These are phyloP conservation scores for Warburgia ugandensis DNA, from an alignment of 164 flowering plant species.

Conservation along the genomic window DNA sequence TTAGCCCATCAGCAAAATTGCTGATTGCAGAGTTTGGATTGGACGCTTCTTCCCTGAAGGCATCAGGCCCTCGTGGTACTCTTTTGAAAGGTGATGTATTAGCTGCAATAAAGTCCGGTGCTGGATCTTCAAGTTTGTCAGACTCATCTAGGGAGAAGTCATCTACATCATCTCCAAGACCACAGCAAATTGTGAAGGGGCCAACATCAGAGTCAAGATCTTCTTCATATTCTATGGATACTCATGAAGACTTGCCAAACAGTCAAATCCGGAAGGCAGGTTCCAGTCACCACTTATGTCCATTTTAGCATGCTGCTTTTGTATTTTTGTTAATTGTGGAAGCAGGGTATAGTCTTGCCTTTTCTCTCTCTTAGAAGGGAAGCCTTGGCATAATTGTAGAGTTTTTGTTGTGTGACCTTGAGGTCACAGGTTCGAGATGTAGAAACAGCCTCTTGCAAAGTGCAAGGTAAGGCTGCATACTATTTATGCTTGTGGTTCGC, in stretches of 20 bases:
- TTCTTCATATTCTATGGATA: slow-evolving; percentile 29
- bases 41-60: slow-evolving; percentile 54
- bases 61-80: slow-evolving; percentile 91
- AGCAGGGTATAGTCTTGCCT: too few relatives aligned
- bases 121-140: slow-evolving; percentile 29
- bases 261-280: slow-evolving; percentile 93
- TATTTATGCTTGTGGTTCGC: too few relatives aligned
- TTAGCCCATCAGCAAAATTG: slow-evolving; percentile 89
- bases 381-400: too few relatives aligned
- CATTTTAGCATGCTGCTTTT: too few relatives aligned
- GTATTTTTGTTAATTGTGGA: too few relatives aligned
- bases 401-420: too few relatives aligned
- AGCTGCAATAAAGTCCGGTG: slow-evolving; percentile 77
- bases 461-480: too few relatives aligned
- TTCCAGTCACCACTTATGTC: background rate
- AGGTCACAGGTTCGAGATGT: too few relatives aligned
- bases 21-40: slow-evolving; percentile 69
- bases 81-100: slow-evolving; percentile 88
- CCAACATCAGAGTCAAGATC: slow-evolving; percentile 29
- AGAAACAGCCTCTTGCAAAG: too few relatives aligned
- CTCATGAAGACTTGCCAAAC: slow-evolving; percentile 80
- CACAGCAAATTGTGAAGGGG: slow-evolving; percentile 17
- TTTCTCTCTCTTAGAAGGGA: too few relatives aligned
- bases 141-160: slow-evolving; percentile 32
- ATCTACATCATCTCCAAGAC: slow-evolving; percentile 24